Percentiles rank a stretch among this genome's conserved stretches.
Evolutionary conservation across 371 early-diverging fungal genomes (phyloP).

Genomic region (Lichtheimia ramosa): DNA sequence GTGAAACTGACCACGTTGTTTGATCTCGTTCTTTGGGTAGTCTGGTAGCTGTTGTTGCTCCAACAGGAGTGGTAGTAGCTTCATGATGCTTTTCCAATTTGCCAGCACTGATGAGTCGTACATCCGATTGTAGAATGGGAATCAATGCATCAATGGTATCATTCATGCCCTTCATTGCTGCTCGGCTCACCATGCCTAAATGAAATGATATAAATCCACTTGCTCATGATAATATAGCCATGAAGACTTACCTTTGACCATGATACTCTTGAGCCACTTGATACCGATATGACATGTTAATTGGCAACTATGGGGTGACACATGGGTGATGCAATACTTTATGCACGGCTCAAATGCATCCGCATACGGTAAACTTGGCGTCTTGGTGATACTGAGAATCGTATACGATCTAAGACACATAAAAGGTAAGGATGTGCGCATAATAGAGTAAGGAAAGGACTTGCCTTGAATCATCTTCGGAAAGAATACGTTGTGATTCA

Average conservation of each 20-base stretch:
- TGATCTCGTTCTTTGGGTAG: no score
- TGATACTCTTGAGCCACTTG: conserved; percentile 53
- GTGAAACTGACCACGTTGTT: background rate
- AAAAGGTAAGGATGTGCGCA: background rate
- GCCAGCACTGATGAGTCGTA: background rate
- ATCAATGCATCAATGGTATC: conserved; percentile 23
- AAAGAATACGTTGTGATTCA: conserved; percentile 47
- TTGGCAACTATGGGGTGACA: conserved; percentile 29
- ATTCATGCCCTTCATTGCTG: conserved; percentile 40
- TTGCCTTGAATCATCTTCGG: conserved; percentile 35
- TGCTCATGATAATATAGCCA: background rate
- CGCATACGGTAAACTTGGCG: conserved; percentile 52
- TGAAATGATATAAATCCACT: background rate
- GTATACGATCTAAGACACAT: conserved; percentile 30
- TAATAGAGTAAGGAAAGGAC: background rate
- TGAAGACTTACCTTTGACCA: conserved; percentile 45
- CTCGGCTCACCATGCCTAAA: conserved; percentile 35
- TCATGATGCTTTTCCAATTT: background rate
- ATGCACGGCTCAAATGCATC: conserved; percentile 56
- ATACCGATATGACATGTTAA: conserved; percentile 51
- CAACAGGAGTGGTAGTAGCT: background rate
- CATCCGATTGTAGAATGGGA: conserved; percentile 13
- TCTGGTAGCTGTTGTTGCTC: background rate
- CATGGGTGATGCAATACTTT: conserved; percentile 54
- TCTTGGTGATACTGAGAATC: conserved; percentile 36